A percentile compares a stretch with the other conserved stretches of the same genome.
phyloP scores from a whole-genome alignment of 805 yeast species.

The Wickerhamomyces bisporus region DNA sequence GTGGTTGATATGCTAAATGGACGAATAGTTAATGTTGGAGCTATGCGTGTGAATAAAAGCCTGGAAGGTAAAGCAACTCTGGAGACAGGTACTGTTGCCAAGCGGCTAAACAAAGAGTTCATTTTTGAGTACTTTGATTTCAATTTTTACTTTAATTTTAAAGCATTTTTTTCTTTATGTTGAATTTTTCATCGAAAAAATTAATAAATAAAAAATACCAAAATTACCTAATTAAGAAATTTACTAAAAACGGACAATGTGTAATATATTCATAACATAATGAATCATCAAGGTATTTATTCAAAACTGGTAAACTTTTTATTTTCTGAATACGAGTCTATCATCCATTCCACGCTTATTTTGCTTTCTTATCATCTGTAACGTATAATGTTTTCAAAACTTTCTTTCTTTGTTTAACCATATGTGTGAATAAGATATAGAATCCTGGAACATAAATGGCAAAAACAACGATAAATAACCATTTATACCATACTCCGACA shows the following conservation, averaged over 20 bases:
- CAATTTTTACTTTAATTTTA: too few species aligned
- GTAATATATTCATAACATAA: too few species aligned
- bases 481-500: constrained; percentile 47
- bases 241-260: too few species aligned
- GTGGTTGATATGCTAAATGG: constrained; percentile 9
- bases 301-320: neutral
- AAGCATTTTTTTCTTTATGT: too few species aligned
- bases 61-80: neutral
- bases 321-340: too few species aligned
- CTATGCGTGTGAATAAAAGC: too few species aligned
- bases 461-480: constrained; percentile 51
- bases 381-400: constrained; percentile 44
- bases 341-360: too few species aligned
- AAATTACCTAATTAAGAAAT: too few species aligned
- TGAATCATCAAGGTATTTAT: too few species aligned
- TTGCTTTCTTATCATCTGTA: constrained; percentile 3
- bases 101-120: neutral
- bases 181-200: too few species aligned
- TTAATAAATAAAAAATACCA: too few species aligned
- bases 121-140: too few species aligned
- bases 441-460: constrained; percentile 80
- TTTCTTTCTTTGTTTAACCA: constrained; percentile 84
- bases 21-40: constrained; percentile 1
- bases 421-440: constrained; percentile 76
- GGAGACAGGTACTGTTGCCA: neutral